phyloP scores from a whole-genome alignment of 345 rosid species.

The Salix exigua region DNA sequence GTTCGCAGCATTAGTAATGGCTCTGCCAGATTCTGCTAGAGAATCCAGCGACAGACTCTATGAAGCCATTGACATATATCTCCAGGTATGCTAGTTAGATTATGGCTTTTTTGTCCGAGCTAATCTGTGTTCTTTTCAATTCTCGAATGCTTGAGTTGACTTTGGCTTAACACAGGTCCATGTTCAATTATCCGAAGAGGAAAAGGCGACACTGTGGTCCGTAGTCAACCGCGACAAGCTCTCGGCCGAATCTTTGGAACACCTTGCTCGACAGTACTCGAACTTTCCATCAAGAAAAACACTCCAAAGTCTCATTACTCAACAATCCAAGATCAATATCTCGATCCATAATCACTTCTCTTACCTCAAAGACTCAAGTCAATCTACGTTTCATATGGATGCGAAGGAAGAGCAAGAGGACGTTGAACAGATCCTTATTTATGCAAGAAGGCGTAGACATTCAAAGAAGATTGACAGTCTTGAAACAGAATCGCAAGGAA shows the following conservation, averaged over 20 bases:
- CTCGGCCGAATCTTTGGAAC: constrained; percentile 30
- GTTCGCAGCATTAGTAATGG: constrained; percentile 34
- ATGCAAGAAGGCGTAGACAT: constrained; percentile 18
- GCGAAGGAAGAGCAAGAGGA: constrained; percentile 5
- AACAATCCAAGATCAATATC: constrained; percentile 22
- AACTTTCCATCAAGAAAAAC: constrained; percentile 37
- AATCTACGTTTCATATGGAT: not conserved
- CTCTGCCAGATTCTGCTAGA: constrained; percentile 45
- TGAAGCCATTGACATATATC: constrained; percentile 46
- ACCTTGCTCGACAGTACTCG: constrained; percentile 31
- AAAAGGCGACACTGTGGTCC: constrained; percentile 33
- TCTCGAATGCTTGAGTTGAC: not conserved
- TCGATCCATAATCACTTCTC: not conserved
- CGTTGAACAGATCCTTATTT: constrained; percentile 4
- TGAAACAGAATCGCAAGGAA: constrained; percentile 22
- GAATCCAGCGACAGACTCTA: constrained; percentile 38
- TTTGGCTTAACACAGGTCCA: constrained; percentile 38
- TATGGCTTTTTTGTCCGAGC: not conserved
- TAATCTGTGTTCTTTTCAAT: not conserved
- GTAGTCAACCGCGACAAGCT: constrained; percentile 44
- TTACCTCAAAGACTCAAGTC: not conserved
- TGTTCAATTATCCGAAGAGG: constrained; percentile 25
- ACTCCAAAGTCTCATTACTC: constrained; percentile 24
- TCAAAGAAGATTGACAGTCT: constrained; percentile 15
- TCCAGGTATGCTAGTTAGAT: constrained; percentile 33